A percentile compares a stretch with the other conserved stretches of the same genome.
Conservation (phyloP, 192 early-diverging fungal genomes). For the Podila epicladia region DNA sequence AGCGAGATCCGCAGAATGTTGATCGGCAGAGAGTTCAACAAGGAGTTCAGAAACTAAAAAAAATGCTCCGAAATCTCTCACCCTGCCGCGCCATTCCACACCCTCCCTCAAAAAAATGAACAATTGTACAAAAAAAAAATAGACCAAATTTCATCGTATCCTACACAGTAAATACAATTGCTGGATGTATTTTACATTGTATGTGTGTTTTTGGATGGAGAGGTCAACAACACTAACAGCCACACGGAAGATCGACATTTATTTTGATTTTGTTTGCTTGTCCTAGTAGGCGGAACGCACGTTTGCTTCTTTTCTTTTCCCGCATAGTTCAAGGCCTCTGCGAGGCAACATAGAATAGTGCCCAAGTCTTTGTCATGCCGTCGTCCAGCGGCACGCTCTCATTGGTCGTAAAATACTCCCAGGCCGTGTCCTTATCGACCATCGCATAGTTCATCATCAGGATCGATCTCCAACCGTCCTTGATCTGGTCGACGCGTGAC, state of each 20-base stretch:
- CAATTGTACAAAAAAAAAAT: too few species aligned
- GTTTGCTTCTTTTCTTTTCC: not conserved
- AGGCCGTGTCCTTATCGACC: conserved; percentile 27
- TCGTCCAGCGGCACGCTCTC: conserved; percentile 30
- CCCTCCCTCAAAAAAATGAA: too few species aligned
- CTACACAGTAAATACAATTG: too few species aligned
- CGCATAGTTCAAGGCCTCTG: not conserved
- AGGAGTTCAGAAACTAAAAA: conserved; percentile 58
- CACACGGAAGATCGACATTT: too few species aligned
- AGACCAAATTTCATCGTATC: too few species aligned
- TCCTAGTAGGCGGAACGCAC: not conserved
- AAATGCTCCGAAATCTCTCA: too few species aligned
- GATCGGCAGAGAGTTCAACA: conserved; percentile 86
- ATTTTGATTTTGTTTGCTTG: too few species aligned
- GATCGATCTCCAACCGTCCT: conserved; percentile 45
- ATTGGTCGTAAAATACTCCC: conserved; percentile 24
- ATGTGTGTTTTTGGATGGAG: too few species aligned
- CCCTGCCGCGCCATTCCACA: too few species aligned
- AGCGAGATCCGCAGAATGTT: conserved; percentile 94
- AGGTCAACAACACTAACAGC: too few species aligned
- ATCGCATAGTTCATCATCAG: conserved; percentile 47
- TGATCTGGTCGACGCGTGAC: conserved; percentile 4
- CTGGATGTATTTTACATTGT: too few species aligned
- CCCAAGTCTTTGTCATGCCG: conserved; percentile 49
- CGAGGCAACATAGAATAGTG: conserved; percentile 46